A percentile compares a stretch with the other conserved stretches of the same genome.
Evolutionary conservation across 495 filamentous ascomycete genomes (phyloP).

Genomic region (Lentithecium fluviatile): DNA sequence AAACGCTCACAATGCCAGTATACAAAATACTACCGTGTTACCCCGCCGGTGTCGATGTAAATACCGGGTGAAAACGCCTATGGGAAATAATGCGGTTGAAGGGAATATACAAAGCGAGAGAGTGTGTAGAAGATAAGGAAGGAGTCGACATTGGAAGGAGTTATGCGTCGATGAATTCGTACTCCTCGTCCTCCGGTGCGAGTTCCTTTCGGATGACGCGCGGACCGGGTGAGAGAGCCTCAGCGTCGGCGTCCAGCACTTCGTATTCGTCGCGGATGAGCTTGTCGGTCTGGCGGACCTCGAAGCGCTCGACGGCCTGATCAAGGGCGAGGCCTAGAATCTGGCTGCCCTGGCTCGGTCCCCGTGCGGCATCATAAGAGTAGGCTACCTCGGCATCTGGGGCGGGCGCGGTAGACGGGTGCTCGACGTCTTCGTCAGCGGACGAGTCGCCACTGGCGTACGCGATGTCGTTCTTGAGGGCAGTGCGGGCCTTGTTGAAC

Average conservation of each 20-base stretch:
- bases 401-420: slow-evolving; percentile 46
- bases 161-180: slow-evolving; percentile 34
- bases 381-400: slow-evolving; percentile 48
- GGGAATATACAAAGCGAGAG: slow-evolving; percentile 5
- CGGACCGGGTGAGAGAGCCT: slow-evolving; percentile 33
- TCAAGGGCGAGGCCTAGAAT: slow-evolving; percentile 54
- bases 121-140: neutral
- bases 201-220: slow-evolving; percentile 20
- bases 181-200: slow-evolving; percentile 34
- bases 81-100: slow-evolving; percentile 16
- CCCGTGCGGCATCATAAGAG: slow-evolving; percentile 50
- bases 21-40: slow-evolving; percentile 9
- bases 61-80: slow-evolving; percentile 23
- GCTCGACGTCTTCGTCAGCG: slow-evolving; percentile 42
- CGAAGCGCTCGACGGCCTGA: slow-evolving; percentile 57
- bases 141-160: neutral
- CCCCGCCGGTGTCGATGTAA: slow-evolving; percentile 10
- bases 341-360: slow-evolving; percentile 52
- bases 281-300: slow-evolving; percentile 57
- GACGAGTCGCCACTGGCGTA: slow-evolving; percentile 37
- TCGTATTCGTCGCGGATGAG: slow-evolving; percentile 60
- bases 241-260: slow-evolving; percentile 51
- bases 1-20: slow-evolving; percentile 29
- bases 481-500: slow-evolving; percentile 29
- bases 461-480: slow-evolving; percentile 37